Evolutionary conservation across 1,284 basidiomycete species (phyloP).

Genomic region (Malassezia cuniculi): DNA sequence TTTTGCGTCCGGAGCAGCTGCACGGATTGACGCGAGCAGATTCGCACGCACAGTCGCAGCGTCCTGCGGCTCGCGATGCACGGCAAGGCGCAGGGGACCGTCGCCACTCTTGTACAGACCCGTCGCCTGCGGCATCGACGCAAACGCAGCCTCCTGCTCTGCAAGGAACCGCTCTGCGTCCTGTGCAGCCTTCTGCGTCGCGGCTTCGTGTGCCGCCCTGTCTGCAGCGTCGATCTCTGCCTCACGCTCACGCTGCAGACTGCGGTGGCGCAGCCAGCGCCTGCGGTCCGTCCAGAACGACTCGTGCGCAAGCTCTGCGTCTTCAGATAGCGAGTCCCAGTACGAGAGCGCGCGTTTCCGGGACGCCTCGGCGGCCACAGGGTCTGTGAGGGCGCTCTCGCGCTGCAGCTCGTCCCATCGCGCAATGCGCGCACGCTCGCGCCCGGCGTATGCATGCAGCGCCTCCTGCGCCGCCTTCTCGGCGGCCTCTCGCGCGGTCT

Average conservation of each 20-base stretch:
- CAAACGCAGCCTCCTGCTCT: constrained; percentile 27
- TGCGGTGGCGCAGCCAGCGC: constrained; percentile 30
- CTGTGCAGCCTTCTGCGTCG: constrained; percentile 16
- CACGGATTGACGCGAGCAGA: too few species aligned
- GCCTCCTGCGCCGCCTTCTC: constrained; percentile 6
- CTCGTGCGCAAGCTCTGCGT: constrained; percentile 12
- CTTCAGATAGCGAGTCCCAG: constrained; percentile 19
- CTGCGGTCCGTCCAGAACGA: constrained; percentile 15
- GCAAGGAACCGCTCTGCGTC: constrained; percentile 36
- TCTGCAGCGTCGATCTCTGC: constrained; percentile 26
- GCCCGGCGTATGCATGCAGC: constrained; percentile 14
- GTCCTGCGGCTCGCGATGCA: constrained; percentile 9
- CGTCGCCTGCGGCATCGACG: constrained; percentile 25
- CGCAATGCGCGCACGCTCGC: constrained; percentile 23
- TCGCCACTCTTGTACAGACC: constrained; percentile 23
- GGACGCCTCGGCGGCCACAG: too few species aligned
- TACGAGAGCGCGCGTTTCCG: constrained; percentile 15
- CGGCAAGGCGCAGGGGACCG: constrained; percentile 33
- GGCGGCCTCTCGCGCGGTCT: background rate
- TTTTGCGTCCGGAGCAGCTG: constrained; percentile 9
- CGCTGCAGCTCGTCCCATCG: constrained; percentile 22
- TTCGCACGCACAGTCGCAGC: constrained; percentile 3
- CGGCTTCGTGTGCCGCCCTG: constrained; percentile 16
- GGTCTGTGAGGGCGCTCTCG: background rate
- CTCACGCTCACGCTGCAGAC: constrained; percentile 18